A percentile compares a stretch with the other conserved stretches of the same genome.
phyloP scores from a whole-genome alignment of 139 green algal genomes.

The Ulvella scutata region DNA sequence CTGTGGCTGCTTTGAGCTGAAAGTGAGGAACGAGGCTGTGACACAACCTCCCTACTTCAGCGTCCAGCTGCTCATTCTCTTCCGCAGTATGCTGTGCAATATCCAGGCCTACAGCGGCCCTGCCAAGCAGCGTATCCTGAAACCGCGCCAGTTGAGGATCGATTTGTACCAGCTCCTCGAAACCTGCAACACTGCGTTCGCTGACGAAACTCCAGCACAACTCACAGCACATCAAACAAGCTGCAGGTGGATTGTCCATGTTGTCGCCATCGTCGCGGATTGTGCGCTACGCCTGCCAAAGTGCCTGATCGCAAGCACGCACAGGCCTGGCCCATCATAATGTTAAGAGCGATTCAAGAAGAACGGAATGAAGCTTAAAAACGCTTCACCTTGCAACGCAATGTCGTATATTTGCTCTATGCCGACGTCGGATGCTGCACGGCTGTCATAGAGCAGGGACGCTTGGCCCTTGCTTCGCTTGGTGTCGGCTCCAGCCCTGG shows the following conservation, averaged over 20 bases:
- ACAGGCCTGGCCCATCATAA: too few species aligned
- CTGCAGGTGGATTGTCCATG: too few species aligned
- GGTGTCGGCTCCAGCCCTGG: constrained; percentile 2
- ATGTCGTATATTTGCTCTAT: constrained; percentile 29
- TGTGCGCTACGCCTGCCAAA: too few species aligned
- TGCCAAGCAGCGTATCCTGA: not conserved
- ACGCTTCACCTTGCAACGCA: constrained; percentile 20
- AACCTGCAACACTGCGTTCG: not conserved
- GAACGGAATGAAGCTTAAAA: too few species aligned
- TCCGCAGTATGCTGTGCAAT: not conserved
- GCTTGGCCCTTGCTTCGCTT: constrained; percentile 21
- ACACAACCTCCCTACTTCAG: not conserved
- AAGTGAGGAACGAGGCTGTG: not conserved
- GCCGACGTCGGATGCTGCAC: constrained; percentile 44
- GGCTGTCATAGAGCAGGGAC: constrained; percentile 35
- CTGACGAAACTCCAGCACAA: too few species aligned
- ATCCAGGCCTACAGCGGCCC: not conserved
- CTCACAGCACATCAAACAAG: too few species aligned
- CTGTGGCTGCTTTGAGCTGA: not conserved
- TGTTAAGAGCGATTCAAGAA: too few species aligned
- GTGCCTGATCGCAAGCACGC: too few species aligned
- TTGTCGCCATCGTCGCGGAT: too few species aligned
- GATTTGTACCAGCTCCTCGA: not conserved
- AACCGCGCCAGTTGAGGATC: not conserved
- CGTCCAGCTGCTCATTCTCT: not conserved